These are phyloP conservation scores for Pleomassaria siparia DNA, from an alignment of 2,329 filamentous ascomycete species.

Conservation along the genomic window DNA sequence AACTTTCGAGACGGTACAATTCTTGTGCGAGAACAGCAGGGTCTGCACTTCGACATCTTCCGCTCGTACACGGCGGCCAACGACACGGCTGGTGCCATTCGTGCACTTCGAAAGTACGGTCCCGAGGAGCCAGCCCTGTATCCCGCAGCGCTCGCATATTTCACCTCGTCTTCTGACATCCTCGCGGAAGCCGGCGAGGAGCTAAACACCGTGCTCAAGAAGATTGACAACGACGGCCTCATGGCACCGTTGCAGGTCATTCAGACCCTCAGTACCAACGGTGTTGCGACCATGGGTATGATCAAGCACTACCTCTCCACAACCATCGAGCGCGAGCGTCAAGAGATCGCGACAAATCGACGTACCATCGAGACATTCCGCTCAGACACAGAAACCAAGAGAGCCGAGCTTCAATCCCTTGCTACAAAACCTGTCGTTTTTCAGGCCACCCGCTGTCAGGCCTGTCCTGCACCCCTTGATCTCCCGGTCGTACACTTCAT, in stretches of 20 bases:
- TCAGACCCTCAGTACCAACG: slow-evolving; percentile 77
- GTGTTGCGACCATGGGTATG: slow-evolving; percentile 95
- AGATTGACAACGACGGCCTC: slow-evolving; percentile 85
- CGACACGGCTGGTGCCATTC: slow-evolving; percentile 87
- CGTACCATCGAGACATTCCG: slow-evolving; percentile 82
- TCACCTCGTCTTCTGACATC: slow-evolving; percentile 79
- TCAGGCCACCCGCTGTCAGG: slow-evolving; percentile 83
- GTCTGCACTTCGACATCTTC: slow-evolving; percentile 92
- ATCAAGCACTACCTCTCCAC: slow-evolving; percentile 89
- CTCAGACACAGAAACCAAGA: slow-evolving; percentile 77
- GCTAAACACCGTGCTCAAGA: slow-evolving; percentile 74
- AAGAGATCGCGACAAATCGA: slow-evolving; percentile 82
- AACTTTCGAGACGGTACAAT: slow-evolving; percentile 88
- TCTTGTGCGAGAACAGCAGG: slow-evolving; percentile 90
- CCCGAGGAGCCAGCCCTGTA: slow-evolving; percentile 89
- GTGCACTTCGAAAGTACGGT: slow-evolving; percentile 87
- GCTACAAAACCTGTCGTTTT: slow-evolving; percentile 82
- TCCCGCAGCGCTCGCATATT: slow-evolving; percentile 87
- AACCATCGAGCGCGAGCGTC: slow-evolving; percentile 84
- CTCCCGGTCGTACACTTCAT: slow-evolving; percentile 92
- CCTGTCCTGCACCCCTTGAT: slow-evolving; percentile 77
- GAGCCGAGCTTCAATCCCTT: slow-evolving; percentile 75
- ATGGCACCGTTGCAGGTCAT: slow-evolving; percentile 98
- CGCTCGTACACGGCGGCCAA: slow-evolving; percentile 91
- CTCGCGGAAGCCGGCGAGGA: slow-evolving; percentile 86